Evolutionary conservation across 305 asterid species (phyloP).

Genomic region (Fraxinus xanthoxyloides): DNA sequence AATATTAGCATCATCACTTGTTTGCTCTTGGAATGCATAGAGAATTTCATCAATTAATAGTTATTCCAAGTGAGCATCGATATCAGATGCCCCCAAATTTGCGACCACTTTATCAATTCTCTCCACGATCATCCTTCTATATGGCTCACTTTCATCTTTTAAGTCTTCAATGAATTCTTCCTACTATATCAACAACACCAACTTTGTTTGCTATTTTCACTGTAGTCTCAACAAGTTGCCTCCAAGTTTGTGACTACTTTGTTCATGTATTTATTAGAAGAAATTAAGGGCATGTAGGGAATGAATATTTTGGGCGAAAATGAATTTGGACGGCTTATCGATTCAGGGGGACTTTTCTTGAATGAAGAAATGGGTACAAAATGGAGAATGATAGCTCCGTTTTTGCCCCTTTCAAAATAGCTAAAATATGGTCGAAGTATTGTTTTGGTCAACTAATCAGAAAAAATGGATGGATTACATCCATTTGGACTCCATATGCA

Average conservation of each 20-base stretch:
- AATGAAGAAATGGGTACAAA: no score
- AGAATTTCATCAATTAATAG: conserved; percentile 91
- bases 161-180: conserved; percentile 85
- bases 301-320: no score
- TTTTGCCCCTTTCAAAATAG: no score
- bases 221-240: conserved; percentile 91
- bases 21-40: conserved; percentile 96
- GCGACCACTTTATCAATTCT: conserved; percentile 92
- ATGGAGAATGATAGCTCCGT: no score
- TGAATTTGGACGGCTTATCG: no score
- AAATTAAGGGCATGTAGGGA: no score
- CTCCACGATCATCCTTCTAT: conserved; percentile 97
- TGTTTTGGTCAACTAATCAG: no score
- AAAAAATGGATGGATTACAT: no score
- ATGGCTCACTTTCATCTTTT: conserved; percentile 95
- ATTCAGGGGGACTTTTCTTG: no score
- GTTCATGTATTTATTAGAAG: no score
- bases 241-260: conserved; percentile 17
- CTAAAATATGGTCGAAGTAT: no score
- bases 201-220: conserved; percentile 96
- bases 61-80: conserved; percentile 84
- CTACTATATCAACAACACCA: conserved; percentile 94
- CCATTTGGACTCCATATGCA: no score
- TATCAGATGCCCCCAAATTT: conserved; percentile 86
- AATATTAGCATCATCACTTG: conserved; percentile 93